Evolutionary conservation across 2,329 filamentous ascomycete species (phyloP).

Genomic region (Acephala macrosclerotiorum): DNA sequence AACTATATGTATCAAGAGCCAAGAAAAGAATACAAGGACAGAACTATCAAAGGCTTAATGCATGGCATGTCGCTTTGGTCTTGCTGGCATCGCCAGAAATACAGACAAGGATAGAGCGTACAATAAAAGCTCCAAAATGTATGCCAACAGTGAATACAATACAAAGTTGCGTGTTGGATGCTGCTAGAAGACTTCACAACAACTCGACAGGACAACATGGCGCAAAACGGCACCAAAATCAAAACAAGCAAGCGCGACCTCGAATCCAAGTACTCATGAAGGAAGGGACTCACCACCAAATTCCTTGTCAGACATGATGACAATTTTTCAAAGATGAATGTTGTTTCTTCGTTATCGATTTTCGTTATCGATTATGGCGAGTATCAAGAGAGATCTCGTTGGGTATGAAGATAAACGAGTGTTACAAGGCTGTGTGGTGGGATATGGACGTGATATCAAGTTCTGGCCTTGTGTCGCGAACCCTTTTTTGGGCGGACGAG

Average conservation of each 20-base stretch:
- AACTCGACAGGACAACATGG: background rate
- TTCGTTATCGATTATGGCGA: background rate
- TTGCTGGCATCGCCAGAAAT: background rate
- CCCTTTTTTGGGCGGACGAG: constrained; percentile 22
- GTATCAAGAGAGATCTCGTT: background rate
- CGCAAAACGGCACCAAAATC: background rate
- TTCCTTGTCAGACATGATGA: constrained; percentile 69
- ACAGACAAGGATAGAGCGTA: background rate
- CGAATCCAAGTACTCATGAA: constrained; percentile 6
- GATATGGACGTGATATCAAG: constrained; percentile 12
- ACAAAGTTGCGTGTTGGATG: background rate
- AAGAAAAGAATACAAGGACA: background rate
- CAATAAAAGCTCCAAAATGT: background rate
- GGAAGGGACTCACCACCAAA: constrained; percentile 61
- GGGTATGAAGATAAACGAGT: background rate
- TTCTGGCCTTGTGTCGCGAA: constrained; percentile 26
- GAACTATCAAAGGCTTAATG: background rate
- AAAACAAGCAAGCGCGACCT: constrained; percentile 5
- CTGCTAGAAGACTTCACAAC: background rate
- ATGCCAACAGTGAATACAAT: background rate
- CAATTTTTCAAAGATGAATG: background rate
- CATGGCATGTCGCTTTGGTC: too few species aligned
- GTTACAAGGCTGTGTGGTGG: constrained; percentile 1
- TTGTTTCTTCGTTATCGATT: too few species aligned
- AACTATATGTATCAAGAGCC: background rate